A percentile compares a stretch with the other conserved stretches of the same genome.
Evolutionary conservation across 2,329 filamentous ascomycete species (phyloP).

Genomic region (Aspergillus viridinutans): DNA sequence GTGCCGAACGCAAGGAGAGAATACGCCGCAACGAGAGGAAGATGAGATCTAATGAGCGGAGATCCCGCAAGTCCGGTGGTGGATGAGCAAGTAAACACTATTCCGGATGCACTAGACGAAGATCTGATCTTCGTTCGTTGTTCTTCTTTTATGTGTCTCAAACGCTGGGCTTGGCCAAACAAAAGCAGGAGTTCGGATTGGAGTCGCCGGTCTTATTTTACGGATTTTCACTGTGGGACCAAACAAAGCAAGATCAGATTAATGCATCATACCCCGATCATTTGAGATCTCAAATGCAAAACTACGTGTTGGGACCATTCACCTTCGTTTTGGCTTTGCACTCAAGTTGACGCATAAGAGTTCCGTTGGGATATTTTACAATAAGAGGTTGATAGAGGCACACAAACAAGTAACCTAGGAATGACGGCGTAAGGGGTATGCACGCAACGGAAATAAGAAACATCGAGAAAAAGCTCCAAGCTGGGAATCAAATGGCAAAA

Average conservation of each 20-base stretch:
- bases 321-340: background rate
- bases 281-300: background rate
- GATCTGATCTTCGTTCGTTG: background rate
- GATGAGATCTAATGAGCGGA: constrained; percentile 63
- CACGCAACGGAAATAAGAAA: background rate
- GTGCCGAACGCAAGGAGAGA: constrained; percentile 65
- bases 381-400: constrained; percentile 1
- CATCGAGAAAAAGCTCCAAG: background rate
- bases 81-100: constrained; percentile 13
- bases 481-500: constrained; percentile 7
- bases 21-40: constrained; percentile 61
- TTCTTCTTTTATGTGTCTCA: constrained; percentile 13
- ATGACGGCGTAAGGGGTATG: background rate
- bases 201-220: constrained; percentile 16
- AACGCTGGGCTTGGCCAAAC: constrained; percentile 14
- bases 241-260: background rate
- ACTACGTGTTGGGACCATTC: background rate
- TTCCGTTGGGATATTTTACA: constrained; percentile 3
- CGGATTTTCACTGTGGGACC: background rate
- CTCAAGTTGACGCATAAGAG: background rate
- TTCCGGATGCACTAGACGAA: constrained; percentile 2
- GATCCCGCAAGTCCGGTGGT: constrained; percentile 34
- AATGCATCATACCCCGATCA: background rate
- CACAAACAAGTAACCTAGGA: background rate
- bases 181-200: constrained; percentile 20